A percentile compares a stretch with the other conserved stretches of the same genome.
phyloP scores from a whole-genome alignment of 1,284 basidiomycete species.

The Trametes sp. region DNA sequence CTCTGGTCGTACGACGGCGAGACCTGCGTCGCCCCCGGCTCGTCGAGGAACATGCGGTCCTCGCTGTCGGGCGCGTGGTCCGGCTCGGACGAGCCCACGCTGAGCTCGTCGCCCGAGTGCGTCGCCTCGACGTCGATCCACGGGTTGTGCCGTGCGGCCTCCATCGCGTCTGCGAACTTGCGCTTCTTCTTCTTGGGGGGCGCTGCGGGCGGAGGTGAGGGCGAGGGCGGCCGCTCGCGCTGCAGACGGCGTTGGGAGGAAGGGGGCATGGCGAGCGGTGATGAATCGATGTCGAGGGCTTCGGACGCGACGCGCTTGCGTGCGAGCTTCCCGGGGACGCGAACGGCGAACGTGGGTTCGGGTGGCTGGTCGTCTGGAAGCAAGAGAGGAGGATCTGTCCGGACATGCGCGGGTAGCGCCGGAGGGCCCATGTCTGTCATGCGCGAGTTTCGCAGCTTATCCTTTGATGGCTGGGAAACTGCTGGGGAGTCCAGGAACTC shows the following conservation, averaged over 20 bases:
- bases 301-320: slow-evolving; percentile 46
- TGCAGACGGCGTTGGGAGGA: slow-evolving; percentile 56
- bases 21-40: slow-evolving; percentile 73
- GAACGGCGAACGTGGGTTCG: slow-evolving; percentile 62
- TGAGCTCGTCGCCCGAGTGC: slow-evolving; percentile 83
- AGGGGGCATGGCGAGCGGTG: slow-evolving; percentile 47
- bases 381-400: slow-evolving; percentile 28
- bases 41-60: slow-evolving; percentile 74
- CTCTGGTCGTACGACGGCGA: slow-evolving; percentile 80
- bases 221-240: slow-evolving; percentile 41
- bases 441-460: slow-evolving; percentile 17
- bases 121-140: slow-evolving; percentile 73
- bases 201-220: slow-evolving; percentile 28
- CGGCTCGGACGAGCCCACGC: slow-evolving; percentile 60
- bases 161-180: slow-evolving; percentile 42
- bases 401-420: slow-evolving; percentile 43
- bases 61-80: slow-evolving; percentile 64
- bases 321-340: slow-evolving; percentile 47
- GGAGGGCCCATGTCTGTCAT: slow-evolving; percentile 50
- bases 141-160: slow-evolving; percentile 51
- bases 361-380: slow-evolving; percentile 41
- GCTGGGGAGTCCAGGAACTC: slow-evolving; percentile 22
- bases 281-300: slow-evolving; percentile 48
- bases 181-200: slow-evolving; percentile 46
- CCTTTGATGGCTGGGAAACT: slow-evolving; percentile 6